Evolutionary conservation across 2,329 filamentous ascomycete species (phyloP).

Genomic region (Calonectria multiphialidica): DNA sequence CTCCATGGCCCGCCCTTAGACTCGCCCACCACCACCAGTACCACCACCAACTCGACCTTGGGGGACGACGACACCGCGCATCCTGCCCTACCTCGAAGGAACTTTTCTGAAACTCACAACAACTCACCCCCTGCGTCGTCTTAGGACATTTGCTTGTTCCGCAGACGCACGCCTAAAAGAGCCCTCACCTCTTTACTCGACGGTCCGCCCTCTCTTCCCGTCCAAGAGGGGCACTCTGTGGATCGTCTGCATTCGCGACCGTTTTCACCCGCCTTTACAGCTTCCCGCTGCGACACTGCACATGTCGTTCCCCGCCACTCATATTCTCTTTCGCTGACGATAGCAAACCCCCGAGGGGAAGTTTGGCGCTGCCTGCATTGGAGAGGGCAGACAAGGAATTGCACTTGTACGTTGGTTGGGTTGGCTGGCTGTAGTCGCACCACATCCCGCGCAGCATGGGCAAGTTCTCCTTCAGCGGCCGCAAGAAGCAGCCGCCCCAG

Average conservation of each 20-base stretch:
- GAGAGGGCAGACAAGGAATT: conserved; percentile 6
- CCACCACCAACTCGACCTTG: background rate
- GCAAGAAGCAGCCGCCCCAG: conserved; percentile 45
- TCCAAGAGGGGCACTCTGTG: conserved; percentile 17
- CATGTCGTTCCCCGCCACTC: conserved; percentile 37
- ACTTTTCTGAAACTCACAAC: background rate
- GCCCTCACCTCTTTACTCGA: background rate
- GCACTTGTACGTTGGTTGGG: background rate
- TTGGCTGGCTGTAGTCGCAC: background rate
- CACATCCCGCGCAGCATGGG: conserved; percentile 36
- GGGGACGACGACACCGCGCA: background rate
- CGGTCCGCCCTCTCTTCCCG: background rate
- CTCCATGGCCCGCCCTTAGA: conserved; percentile 23
- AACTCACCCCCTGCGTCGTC: background rate
- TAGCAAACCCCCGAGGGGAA: conserved; percentile 36
- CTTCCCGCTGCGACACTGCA: conserved; percentile 24
- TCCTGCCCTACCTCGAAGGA: background rate
- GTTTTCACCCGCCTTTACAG: background rate
- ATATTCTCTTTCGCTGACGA: conserved; percentile 34
- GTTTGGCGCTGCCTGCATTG: conserved; percentile 21
- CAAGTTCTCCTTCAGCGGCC: conserved; percentile 44
- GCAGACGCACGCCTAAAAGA: background rate
- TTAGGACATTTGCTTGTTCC: background rate
- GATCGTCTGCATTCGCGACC: conserved; percentile 6
- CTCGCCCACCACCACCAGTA: background rate